Evolutionary conservation across 1,284 basidiomycete species (phyloP), one percentile per base, ranked within the genome.

Genomic region (Tilletia indica): DNA sequence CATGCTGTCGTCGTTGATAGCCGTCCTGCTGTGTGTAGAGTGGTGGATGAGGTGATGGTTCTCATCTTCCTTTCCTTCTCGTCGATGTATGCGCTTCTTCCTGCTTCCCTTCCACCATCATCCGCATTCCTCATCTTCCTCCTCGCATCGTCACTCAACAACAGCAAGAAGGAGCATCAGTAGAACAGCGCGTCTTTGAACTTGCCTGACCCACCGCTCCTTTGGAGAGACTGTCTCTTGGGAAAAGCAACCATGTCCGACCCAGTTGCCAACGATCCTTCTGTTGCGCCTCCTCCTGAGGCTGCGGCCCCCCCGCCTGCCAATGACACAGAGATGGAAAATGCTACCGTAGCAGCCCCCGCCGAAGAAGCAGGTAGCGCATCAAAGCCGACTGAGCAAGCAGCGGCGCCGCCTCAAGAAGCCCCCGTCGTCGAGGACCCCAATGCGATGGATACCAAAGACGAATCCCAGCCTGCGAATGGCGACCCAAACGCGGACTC

Each of bases 1-100:
- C 76, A 77, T 77, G 42, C 42, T 49, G 70, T 61, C 25, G 16
- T 2, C 2, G 1, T 31, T 1, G 5, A 2, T 9, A 14, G 58
- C 58, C 4, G 25, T 36, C 36, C 58, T 36, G 58, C 5, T 25
- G 58, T 34, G 1, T 25, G 34, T 31, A 6, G 19, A n/a, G 16
- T 19, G 19, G 51, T n/a, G 51, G 8, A 54, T 54, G 51, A 54
- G 8, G 51, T 16, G 51, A 45, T 14, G 42, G 42, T 3, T 14
- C 14, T 45, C 9, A 45, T 45, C 25, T 31, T 31, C 25, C 9
- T 14, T 31, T 31, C 25, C 9, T 14, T 14, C 9, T 45, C 42
- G 42, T 45, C 9, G 56, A 58, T 31, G 25, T 19, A 54, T 9
- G 19, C 56, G 14, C 14, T 31, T 31, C 11, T 58, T 58, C 56